Evolutionary conservation across 164 flowering plant genomes (phyloP).

Genomic region (Piper longum): DNA sequence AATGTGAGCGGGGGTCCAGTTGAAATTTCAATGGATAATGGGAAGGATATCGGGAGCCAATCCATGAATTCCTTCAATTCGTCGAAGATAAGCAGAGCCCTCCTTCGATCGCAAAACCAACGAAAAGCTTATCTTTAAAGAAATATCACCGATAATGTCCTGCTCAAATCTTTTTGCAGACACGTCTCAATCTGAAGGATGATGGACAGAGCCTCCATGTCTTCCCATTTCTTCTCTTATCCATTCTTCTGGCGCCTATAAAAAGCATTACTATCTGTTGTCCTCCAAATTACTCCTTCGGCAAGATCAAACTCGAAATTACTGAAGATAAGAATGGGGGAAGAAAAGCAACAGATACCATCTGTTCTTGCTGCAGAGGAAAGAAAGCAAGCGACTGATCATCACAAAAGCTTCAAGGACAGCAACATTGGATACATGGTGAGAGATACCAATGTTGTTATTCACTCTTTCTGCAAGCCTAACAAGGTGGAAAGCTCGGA

Average conservation of each 20-base stretch:
- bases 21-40: neutral
- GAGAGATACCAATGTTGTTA: neutral
- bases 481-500: neutral
- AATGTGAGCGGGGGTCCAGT: neutral
- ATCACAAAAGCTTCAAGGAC: neutral
- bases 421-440: neutral
- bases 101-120: neutral
- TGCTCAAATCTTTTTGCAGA: neutral
- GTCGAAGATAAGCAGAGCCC: neutral
- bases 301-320: neutral
- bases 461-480: neutral
- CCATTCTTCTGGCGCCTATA: neutral
- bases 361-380: neutral
- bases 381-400: neutral
- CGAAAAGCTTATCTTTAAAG: neutral
- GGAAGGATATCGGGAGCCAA: neutral
- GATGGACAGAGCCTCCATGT: too few relatives aligned
- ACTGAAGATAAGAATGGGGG: conserved; percentile 2
- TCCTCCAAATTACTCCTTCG: neutral
- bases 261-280: neutral
- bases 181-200: too few relatives aligned
- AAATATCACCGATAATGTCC: neutral
- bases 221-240: neutral
- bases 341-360: neutral
- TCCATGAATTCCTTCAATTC: neutral